Evolutionary conservation across 2,329 filamentous ascomycete species (phyloP).

Genomic region (Ascochyta rabiei): DNA sequence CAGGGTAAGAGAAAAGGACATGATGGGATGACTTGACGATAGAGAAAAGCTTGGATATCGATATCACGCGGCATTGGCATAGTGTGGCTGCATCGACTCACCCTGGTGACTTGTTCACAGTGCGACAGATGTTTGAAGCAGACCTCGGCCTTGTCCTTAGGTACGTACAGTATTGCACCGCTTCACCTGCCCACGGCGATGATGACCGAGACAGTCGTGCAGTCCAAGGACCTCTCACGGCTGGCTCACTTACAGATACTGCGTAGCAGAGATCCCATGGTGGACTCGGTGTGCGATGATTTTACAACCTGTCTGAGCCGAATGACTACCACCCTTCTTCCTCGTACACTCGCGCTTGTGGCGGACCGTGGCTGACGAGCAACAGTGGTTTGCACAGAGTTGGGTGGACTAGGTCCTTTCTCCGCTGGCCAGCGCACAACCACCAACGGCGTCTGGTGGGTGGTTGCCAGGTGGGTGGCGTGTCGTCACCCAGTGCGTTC

Average conservation of each 20-base stretch:
- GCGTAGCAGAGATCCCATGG: conserved; percentile 27
- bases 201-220: conserved; percentile 16
- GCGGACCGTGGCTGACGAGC: not conserved
- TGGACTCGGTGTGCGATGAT: conserved; percentile 17
- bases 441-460: conserved; percentile 4
- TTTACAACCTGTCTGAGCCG: conserved; percentile 3
- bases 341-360: not conserved
- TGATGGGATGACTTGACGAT: conserved; percentile 24
- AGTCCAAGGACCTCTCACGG: not conserved
- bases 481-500: conserved; percentile 8
- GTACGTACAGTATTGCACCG: conserved; percentile 3
- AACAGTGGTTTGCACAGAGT: conserved; percentile 1
- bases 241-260: conserved; percentile 27
- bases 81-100: not conserved
- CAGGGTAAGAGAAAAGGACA: conserved; percentile 6
- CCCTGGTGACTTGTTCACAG: not conserved
- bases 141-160: not conserved
- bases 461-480: conserved; percentile 4
- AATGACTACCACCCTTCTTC: not conserved
- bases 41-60: conserved; percentile 30
- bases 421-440: not conserved
- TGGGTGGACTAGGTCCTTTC: not conserved
- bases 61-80: conserved; percentile 8
- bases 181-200: not conserved
- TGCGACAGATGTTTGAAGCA: not conserved